Percentiles rank a stretch among this genome's conserved stretches.
Evolutionary conservation across 257 asterid genomes (phyloP).

Genomic region (Rubia yunnanensis): DNA sequence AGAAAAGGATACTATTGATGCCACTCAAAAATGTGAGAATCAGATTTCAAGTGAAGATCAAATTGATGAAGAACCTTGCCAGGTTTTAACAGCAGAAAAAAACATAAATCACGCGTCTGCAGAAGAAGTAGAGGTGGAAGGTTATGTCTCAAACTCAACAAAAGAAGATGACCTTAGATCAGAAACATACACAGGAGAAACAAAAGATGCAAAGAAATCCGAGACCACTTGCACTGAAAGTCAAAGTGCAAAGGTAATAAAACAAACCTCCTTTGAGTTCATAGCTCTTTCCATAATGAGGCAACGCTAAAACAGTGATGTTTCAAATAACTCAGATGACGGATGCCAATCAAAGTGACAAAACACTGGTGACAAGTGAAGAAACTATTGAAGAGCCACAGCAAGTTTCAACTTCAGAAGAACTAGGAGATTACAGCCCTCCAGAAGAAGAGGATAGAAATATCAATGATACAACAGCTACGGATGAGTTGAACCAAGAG

Average conservation of each 20-base stretch:
- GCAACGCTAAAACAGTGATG: neutral
- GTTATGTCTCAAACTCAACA: neutral
- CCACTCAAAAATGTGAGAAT: neutral
- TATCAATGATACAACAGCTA: neutral
- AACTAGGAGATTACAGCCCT: neutral
- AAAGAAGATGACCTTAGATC: neutral
- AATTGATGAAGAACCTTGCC: neutral
- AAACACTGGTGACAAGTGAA: neutral
- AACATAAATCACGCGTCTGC: neutral
- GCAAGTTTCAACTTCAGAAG: constrained; percentile 3
- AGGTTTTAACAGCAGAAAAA: neutral
- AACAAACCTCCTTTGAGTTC: neutral
- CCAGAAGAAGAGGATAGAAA: constrained; percentile 2
- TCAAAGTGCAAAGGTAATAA: neutral
- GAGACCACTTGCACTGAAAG: neutral
- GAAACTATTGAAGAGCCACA: constrained; percentile 3
- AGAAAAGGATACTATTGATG: neutral
- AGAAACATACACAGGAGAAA: neutral
- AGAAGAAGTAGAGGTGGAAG: neutral
- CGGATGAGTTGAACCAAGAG: constrained; percentile 11
- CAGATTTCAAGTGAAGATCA: neutral
- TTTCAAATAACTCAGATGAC: neutral
- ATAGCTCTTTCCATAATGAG: neutral
- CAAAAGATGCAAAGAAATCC: neutral
- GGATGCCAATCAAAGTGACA: constrained; percentile 1